phyloP scores from a whole-genome alignment of 108 stramenopile species.

The Pelagomonas calceolata region DNA sequence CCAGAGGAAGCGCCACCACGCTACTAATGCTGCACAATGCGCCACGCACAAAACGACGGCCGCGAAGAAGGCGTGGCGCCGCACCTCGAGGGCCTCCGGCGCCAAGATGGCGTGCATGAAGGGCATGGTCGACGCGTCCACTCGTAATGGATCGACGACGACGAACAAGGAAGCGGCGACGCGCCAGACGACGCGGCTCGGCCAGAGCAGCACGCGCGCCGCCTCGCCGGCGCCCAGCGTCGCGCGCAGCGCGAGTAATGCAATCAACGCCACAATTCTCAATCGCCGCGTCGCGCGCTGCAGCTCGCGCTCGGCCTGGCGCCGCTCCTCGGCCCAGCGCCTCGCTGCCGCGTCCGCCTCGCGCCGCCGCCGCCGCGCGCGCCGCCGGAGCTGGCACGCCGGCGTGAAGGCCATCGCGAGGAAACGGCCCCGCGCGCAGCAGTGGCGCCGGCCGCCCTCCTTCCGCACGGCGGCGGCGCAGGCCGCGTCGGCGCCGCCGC shows the following conservation, averaged over 20 bases:
- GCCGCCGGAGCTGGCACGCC: neutral
- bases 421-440: neutral
- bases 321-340: too few relatives aligned
- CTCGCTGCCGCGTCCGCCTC: neutral
- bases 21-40: neutral
- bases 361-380: neutral
- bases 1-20: neutral
- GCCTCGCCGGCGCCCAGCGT: neutral
- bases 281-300: too few relatives aligned
- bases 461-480: neutral
- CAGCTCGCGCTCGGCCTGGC: too few relatives aligned
- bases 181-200: neutral
- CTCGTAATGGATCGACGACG: neutral
- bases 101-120: neutral
- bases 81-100: neutral
- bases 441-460: neutral
- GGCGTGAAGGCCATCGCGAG: neutral
- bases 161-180: neutral
- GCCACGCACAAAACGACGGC: neutral
- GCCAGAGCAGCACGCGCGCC: neutral
- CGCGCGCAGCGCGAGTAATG: too few relatives aligned
- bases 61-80: neutral
- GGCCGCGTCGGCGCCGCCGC: too few relatives aligned
- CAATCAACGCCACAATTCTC: too few relatives aligned
- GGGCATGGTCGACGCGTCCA: neutral